Conservation (phyloP, 2,329 filamentous ascomycete genomes). For the Thielaviopsis euricoi region DNA sequence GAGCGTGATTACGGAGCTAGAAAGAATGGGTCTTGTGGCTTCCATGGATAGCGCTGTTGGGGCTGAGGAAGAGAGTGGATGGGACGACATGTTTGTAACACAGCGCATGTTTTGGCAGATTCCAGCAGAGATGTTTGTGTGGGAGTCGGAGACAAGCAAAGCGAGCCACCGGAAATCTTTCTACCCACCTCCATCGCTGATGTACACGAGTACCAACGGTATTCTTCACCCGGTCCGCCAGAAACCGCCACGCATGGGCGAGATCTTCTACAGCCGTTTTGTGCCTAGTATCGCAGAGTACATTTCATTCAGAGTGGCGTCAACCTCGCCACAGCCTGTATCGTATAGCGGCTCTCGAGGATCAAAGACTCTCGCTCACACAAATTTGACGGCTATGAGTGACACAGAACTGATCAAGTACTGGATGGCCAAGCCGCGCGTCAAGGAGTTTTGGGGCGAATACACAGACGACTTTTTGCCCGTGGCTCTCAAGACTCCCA, state of each 20-base stretch:
- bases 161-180: conserved; percentile 25
- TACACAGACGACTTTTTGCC: conserved; percentile 50
- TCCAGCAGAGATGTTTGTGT: conserved; percentile 58
- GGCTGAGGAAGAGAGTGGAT: conserved; percentile 46
- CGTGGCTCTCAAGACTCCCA: conserved; percentile 43
- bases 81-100: conserved; percentile 69
- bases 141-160: not conserved
- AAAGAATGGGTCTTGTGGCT: conserved; percentile 77
- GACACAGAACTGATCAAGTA: conserved; percentile 51
- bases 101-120: conserved; percentile 82
- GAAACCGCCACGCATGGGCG: conserved; percentile 78
- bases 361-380: conserved; percentile 19
- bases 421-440: conserved; percentile 81
- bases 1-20: conserved; percentile 75
- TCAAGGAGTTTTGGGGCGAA: conserved; percentile 71
- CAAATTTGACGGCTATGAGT: conserved; percentile 27
- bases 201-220: conserved; percentile 64
- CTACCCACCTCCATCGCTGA: conserved; percentile 67
- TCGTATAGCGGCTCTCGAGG: conserved; percentile 45
- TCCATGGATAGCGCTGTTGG: conserved; percentile 58
- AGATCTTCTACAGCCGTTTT: conserved; percentile 80
- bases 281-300: conserved; percentile 70
- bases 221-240: conserved; percentile 73
- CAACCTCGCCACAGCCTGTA: conserved; percentile 45
- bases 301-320: conserved; percentile 75